Conservation (phyloP, 345 rosid species). For the Eucalyptus microcorys region DNA sequence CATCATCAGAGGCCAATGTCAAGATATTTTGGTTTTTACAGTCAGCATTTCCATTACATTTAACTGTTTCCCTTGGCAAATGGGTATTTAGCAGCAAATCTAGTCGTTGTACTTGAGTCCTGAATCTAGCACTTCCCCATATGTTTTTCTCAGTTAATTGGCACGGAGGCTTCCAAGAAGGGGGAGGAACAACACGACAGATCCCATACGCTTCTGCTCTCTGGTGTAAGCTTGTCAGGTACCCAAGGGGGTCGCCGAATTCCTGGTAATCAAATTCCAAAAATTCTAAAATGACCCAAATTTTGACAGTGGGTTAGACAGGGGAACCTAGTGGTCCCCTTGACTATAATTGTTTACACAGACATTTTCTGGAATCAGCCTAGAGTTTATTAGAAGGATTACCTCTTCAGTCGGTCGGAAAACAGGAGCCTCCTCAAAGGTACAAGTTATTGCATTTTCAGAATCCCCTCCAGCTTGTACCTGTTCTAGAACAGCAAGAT, state of each 20-base stretch:
- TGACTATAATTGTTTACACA: not conserved
- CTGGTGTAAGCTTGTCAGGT: slow-evolving; percentile 41
- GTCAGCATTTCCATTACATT: not conserved
- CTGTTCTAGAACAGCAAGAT: not conserved
- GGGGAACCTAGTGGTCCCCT: not conserved
- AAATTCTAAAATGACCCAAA: not conserved
- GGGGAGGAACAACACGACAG: slow-evolving; percentile 68
- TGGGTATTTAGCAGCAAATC: slow-evolving; percentile 17
- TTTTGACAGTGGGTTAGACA: not conserved
- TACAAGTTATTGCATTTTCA: slow-evolving; percentile 12
- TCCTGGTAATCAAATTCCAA: slow-evolving; percentile 31
- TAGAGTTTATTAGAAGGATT: not conserved
- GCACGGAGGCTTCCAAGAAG: slow-evolving; percentile 64
- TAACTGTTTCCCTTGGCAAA: slow-evolving; percentile 5
- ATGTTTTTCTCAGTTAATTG: slow-evolving; percentile 19
- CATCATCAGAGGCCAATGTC: not conserved
- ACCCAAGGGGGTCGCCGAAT: slow-evolving; percentile 43
- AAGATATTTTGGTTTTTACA: not conserved
- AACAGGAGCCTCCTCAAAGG: slow-evolving; percentile 50
- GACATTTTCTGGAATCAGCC: not conserved
- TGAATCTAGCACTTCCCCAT: slow-evolving; percentile 38
- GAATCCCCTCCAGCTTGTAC: slow-evolving; percentile 2
- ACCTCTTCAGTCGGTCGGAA: slow-evolving; percentile 66
- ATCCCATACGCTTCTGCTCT: slow-evolving; percentile 52
- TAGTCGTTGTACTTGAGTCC: slow-evolving; percentile 33